These are phyloP conservation scores for Pugionium cornutum DNA, from an alignment of 345 rosid genomes.

Conservation along the genomic window DNA sequence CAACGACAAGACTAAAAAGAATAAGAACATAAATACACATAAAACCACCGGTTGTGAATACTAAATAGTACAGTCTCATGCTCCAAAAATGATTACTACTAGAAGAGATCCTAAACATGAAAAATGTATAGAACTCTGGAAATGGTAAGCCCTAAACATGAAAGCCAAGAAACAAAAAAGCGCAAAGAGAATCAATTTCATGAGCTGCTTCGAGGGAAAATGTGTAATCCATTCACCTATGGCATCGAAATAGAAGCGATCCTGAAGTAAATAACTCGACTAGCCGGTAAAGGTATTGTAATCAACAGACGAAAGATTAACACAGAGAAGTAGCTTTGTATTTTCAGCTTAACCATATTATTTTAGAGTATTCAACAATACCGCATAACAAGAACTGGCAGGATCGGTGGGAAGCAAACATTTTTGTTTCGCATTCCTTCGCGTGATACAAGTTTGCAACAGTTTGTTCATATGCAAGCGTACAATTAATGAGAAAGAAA, in stretches of 20 bases:
- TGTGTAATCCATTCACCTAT: not conserved
- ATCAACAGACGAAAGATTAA: not conserved
- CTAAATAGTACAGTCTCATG: not conserved
- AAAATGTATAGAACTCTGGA: not conserved
- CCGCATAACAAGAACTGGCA: not conserved
- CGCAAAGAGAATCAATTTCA: not conserved
- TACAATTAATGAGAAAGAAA: not conserved
- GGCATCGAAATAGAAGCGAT: not conserved
- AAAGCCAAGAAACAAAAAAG: not conserved
- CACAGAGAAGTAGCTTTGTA: not conserved
- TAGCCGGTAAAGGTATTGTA: not conserved
- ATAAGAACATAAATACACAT: not conserved
- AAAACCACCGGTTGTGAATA: not conserved
- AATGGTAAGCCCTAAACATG: not conserved
- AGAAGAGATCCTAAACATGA: too few species aligned
- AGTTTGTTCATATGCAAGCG: constrained; percentile 14
- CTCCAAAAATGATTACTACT: not conserved
- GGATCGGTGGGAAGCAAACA: not conserved
- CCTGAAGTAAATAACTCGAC: not conserved
- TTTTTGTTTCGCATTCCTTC: not conserved
- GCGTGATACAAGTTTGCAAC: not conserved
- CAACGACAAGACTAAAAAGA: not conserved
- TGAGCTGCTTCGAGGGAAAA: not conserved
- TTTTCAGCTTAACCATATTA: not conserved
- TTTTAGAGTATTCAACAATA: not conserved